A percentile compares a stretch with the other conserved stretches of the same genome.
These are phyloP conservation scores for Diaporthe nobilis DNA, from an alignment of 2,329 filamentous ascomycete genomes.

Conservation along the genomic window DNA sequence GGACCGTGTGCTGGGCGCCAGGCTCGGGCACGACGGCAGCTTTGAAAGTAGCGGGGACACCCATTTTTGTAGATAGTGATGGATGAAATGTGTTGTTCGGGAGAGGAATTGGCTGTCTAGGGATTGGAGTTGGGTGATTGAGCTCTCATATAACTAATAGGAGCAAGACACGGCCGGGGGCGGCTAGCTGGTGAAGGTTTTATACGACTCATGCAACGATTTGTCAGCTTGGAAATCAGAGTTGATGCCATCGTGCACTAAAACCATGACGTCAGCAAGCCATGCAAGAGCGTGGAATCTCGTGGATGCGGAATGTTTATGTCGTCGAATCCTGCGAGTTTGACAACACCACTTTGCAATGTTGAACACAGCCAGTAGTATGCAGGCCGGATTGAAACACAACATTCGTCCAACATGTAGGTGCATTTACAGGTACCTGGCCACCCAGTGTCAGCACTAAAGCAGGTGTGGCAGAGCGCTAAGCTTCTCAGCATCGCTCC, in stretches of 20 bases:
- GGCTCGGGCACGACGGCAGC: constrained; percentile 40
- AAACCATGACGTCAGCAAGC: constrained; percentile 8
- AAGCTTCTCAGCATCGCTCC: not conserved
- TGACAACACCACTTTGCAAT: not conserved
- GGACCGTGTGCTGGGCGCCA: constrained; percentile 33
- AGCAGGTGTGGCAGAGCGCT: not conserved
- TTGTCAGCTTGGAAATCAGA: constrained; percentile 18
- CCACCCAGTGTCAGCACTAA: not conserved
- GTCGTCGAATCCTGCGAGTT: not conserved
- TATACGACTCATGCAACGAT: constrained; percentile 6
- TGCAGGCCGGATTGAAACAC: not conserved
- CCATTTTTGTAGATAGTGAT: not conserved
- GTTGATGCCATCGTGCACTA: constrained; percentile 17
- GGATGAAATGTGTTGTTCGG: too few relatives aligned
- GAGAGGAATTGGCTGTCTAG: too few relatives aligned
- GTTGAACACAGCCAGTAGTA: too few relatives aligned
- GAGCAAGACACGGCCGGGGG: too few relatives aligned
- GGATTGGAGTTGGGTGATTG: not conserved
- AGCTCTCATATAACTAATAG: not conserved
- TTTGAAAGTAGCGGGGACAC: constrained; percentile 37
- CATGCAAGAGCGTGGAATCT: not conserved
- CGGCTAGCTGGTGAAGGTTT: not conserved
- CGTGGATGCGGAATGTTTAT: not conserved
- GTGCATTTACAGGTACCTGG: not conserved
- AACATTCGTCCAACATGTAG: not conserved